These are phyloP conservation scores for Trichosporon sp. DNA, from an alignment of 1,284 basidiomycete species.

Conservation along the genomic window DNA sequence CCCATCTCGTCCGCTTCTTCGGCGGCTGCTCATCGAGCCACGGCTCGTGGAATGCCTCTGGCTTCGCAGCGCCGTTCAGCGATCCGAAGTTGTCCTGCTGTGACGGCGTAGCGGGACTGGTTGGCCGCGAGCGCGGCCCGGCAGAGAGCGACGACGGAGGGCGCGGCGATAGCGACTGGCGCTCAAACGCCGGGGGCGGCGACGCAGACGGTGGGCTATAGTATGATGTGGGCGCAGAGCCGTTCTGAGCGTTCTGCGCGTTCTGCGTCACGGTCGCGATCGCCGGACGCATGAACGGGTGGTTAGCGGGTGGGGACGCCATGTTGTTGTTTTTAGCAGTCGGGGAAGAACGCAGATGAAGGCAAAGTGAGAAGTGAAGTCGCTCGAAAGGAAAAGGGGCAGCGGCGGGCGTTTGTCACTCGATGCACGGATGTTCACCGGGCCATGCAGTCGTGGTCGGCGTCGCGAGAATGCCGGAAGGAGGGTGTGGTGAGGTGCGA, in stretches of 20 bases:
- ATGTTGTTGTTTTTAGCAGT: slow-evolving; percentile 6
- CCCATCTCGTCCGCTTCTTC: slow-evolving; percentile 35
- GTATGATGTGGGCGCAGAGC: neutral
- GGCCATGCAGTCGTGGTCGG: neutral
- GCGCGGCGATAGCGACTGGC: slow-evolving; percentile 11
- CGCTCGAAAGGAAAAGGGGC: neutral
- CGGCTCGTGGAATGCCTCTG: slow-evolving; percentile 2
- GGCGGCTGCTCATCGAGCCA: slow-evolving; percentile 14
- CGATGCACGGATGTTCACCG: slow-evolving; percentile 12
- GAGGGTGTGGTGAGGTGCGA: neutral
- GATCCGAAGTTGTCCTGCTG: neutral
- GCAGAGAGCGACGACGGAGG: slow-evolving; percentile 8
- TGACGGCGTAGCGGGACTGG: neutral
- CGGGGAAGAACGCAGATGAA: neutral
- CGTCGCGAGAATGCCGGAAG: neutral
- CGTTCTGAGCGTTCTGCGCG: slow-evolving; percentile 7
- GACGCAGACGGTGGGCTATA: slow-evolving; percentile 21
- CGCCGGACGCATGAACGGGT: slow-evolving; percentile 32
- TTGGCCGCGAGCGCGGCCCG: neutral
- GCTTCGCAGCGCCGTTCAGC: slow-evolving; percentile 8
- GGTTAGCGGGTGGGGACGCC: slow-evolving; percentile 29
- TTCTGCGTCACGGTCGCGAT: slow-evolving; percentile 17
- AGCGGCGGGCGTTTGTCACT: neutral
- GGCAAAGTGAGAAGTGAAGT: neutral
- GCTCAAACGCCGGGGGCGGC: slow-evolving; percentile 5